Conservation (phyloP, 140 eudicot species). For the Stevia rebaudiana region DNA sequence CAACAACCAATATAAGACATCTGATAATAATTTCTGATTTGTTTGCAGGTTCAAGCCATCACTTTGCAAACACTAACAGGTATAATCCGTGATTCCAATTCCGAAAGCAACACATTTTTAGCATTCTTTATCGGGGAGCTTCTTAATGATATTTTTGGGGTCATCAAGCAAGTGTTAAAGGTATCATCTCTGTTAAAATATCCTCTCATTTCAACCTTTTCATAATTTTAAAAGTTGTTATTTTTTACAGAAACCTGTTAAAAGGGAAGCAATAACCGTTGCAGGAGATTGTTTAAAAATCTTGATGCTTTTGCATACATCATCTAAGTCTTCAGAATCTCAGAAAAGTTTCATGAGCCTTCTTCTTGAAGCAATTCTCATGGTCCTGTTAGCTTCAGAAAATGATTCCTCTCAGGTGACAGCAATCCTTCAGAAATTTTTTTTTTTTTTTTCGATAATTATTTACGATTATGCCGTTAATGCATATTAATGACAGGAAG, state of each 20-base stretch:
- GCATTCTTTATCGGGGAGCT: constrained; percentile 75
- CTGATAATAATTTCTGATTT: background rate
- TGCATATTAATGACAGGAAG: constrained; percentile 48
- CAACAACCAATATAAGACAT: constrained; percentile 8
- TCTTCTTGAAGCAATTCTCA: constrained; percentile 71
- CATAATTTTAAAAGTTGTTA: constrained; percentile 5
- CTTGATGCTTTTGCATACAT: constrained; percentile 71
- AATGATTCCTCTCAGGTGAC: constrained; percentile 52
- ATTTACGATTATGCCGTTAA: constrained; percentile 6
- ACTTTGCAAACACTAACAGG: constrained; percentile 70
- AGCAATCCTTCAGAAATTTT: background rate
- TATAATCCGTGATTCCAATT: constrained; percentile 41
- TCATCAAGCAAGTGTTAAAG: constrained; percentile 46
- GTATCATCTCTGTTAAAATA: constrained; percentile 24
- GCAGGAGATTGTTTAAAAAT: constrained; percentile 80
- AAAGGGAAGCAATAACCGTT: constrained; percentile 63
- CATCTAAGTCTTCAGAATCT: constrained; percentile 60
- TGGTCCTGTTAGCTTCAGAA: constrained; percentile 61
- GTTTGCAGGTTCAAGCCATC: constrained; percentile 54
- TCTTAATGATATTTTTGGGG: constrained; percentile 41
- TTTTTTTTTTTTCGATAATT: background rate
- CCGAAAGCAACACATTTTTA: constrained; percentile 43
- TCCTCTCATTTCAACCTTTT: constrained; percentile 8
- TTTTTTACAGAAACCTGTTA: constrained; percentile 53
- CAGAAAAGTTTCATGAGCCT: constrained; percentile 63